Conservation (phyloP, 441 rosid genomes). For the Erodium texanum region DNA sequence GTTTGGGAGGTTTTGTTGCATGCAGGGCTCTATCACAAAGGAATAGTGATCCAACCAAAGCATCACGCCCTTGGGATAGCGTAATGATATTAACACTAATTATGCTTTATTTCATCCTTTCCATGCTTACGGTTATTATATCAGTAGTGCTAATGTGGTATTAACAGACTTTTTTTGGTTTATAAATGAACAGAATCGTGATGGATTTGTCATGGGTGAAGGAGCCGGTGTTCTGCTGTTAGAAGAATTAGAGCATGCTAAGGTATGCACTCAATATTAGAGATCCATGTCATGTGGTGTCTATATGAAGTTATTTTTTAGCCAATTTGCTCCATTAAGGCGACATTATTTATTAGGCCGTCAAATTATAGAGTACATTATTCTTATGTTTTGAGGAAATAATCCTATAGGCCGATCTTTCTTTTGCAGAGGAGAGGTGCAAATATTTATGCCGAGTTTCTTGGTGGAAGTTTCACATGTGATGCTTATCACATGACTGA, state of each 20-base stretch:
- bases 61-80: constrained; percentile 94
- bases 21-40: constrained; percentile 84
- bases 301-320: constrained; percentile 2
- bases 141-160: no score
- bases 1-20: constrained; percentile 94
- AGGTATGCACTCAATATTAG: constrained; percentile 35
- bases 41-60: constrained; percentile 79
- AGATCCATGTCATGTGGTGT: constrained; percentile 10
- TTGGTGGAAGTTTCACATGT: constrained; percentile 91
- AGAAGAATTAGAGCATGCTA: constrained; percentile 94
- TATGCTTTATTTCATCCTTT: not conserved
- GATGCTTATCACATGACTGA: constrained; percentile 99
- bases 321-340: not conserved
- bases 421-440: constrained; percentile 81
- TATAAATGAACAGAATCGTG: constrained; percentile 56
- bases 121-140: no score
- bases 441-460: constrained; percentile 79
- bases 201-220: constrained; percentile 98
- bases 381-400: constrained; percentile 1
- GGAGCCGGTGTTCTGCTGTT: constrained; percentile 95
- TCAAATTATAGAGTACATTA: not conserved
- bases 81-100: constrained; percentile 29
- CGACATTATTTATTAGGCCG: not conserved
- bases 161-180: not conserved
- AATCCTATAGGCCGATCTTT: constrained; percentile 4